A percentile compares a stretch with the other conserved stretches of the same genome.
phyloP scores from a whole-genome alignment of 805 yeast genomes.

The Candida morakotiae region DNA sequence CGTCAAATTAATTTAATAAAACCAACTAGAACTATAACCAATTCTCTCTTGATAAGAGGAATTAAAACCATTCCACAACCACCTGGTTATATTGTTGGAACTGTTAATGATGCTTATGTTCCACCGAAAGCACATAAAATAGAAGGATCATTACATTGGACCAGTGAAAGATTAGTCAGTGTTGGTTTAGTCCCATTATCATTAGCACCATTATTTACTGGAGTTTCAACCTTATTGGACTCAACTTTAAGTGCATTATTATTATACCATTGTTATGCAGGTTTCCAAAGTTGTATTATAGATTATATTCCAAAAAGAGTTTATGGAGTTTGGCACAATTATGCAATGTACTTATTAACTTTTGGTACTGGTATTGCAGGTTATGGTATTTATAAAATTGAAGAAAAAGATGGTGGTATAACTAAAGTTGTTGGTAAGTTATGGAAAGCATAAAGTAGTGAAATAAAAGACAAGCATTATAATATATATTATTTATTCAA shows the following conservation, averaged over 20 bases:
- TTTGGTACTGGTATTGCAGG: conserved; percentile 62
- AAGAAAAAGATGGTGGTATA: conserved; percentile 64
- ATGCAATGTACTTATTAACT: conserved; percentile 56
- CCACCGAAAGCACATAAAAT: conserved; percentile 51
- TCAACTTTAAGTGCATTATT: conserved; percentile 51
- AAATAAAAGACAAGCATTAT: no score
- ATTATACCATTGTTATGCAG: conserved; percentile 63
- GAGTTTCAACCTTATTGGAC: conserved; percentile 51
- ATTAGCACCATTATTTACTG: conserved; percentile 56
- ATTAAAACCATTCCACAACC: conserved; percentile 60
- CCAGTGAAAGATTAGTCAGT: conserved; percentile 59
- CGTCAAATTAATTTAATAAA: neutral
- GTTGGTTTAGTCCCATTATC: conserved; percentile 61
- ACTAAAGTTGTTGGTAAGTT: conserved; percentile 41
- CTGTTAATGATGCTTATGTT: conserved; percentile 68
- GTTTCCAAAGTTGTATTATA: conserved; percentile 71
- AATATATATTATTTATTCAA: conserved; percentile 7
- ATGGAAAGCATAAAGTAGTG: conserved; percentile 31
- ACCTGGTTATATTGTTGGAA: conserved; percentile 68
- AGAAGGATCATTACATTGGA: conserved; percentile 76
- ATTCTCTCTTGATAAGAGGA: conserved; percentile 23
- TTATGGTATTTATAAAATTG: conserved; percentile 70
- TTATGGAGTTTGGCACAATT: conserved; percentile 59
- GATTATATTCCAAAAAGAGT: conserved; percentile 78
- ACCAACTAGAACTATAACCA: conserved; percentile 1